Evolutionary conservation across 441 rosid species (phyloP).

Genomic region (Corymbia calophylla): DNA sequence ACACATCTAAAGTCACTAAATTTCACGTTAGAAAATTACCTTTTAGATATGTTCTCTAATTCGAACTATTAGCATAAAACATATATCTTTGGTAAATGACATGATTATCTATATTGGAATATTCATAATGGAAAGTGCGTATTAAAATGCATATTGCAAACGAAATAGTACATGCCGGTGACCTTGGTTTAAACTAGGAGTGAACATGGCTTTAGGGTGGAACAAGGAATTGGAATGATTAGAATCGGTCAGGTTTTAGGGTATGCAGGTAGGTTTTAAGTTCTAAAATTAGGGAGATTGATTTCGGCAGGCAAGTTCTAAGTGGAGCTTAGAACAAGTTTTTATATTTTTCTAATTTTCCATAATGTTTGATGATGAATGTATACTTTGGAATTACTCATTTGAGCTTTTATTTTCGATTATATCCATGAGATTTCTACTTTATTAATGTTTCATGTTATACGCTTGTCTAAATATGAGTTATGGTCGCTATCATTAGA

Average conservation of each 20-base stretch:
- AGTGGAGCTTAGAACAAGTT: no score
- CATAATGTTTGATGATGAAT: fast-evolving
- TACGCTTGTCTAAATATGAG: no score
- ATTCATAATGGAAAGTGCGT: neutral
- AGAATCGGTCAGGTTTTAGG: neutral
- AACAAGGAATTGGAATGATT: no score
- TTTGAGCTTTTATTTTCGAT: no score
- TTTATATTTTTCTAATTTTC: no score
- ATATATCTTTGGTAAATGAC: neutral
- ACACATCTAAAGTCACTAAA: neutral
- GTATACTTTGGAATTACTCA: fast-evolving
- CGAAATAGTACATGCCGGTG: neutral
- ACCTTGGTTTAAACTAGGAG: neutral
- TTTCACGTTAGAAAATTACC: neutral
- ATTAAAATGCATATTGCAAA: neutral
- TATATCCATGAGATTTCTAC: no score
- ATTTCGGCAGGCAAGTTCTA: fast-evolving
- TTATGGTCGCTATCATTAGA: no score
- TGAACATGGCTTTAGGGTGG: neutral
- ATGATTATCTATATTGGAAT: neutral
- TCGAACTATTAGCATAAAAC: neutral
- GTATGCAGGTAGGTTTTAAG: no score
- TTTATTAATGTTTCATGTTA: no score
- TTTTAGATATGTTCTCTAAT: neutral
- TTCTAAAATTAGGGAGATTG: neutral